Evolutionary conservation across 1,284 basidiomycete species (phyloP).

Genomic region (Trichosporon coremiiforme): DNA sequence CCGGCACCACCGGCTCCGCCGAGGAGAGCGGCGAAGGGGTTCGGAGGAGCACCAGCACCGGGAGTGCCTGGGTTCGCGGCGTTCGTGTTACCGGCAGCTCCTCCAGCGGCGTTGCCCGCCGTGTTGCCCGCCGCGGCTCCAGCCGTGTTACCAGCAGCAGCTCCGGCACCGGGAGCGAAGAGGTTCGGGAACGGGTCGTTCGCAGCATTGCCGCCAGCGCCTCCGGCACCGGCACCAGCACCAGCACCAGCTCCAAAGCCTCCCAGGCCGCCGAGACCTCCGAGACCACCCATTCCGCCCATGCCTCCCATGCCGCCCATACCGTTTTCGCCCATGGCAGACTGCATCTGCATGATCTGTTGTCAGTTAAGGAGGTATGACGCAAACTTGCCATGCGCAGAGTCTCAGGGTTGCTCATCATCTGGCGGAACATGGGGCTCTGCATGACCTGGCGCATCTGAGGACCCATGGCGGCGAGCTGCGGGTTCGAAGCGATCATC

Average conservation of each 20-base stretch:
- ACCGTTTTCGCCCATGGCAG: slow-evolving; percentile 47
- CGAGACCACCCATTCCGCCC: slow-evolving; percentile 40
- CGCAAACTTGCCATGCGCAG: slow-evolving; percentile 42
- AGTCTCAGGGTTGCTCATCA: slow-evolving; percentile 63
- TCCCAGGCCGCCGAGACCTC: slow-evolving; percentile 34
- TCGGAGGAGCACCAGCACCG: slow-evolving; percentile 19
- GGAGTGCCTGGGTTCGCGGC: background rate
- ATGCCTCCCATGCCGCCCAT: slow-evolving; percentile 38
- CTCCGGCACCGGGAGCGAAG: slow-evolving; percentile 39
- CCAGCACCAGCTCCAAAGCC: slow-evolving; percentile 32
- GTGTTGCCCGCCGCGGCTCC: slow-evolving; percentile 21
- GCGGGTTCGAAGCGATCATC: slow-evolving; percentile 77
- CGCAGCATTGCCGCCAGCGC: slow-evolving; percentile 27
- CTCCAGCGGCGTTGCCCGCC: slow-evolving; percentile 13
- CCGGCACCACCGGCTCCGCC: slow-evolving; percentile 28
- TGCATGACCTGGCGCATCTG: slow-evolving; percentile 77
- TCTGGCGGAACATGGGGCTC: slow-evolving; percentile 75
- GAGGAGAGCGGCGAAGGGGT: slow-evolving; percentile 26
- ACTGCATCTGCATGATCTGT: slow-evolving; percentile 77
- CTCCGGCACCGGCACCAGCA: slow-evolving; percentile 34
- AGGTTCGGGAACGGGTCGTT: slow-evolving; percentile 54
- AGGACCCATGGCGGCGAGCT: slow-evolving; percentile 74
- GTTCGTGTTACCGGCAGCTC: slow-evolving; percentile 18
- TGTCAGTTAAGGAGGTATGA: slow-evolving; percentile 19
- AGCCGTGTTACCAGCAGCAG: slow-evolving; percentile 24